Conservation (phyloP, 2,329 filamentous ascomycete genomes). For the Neopestalotiopsis clavispora region DNA sequence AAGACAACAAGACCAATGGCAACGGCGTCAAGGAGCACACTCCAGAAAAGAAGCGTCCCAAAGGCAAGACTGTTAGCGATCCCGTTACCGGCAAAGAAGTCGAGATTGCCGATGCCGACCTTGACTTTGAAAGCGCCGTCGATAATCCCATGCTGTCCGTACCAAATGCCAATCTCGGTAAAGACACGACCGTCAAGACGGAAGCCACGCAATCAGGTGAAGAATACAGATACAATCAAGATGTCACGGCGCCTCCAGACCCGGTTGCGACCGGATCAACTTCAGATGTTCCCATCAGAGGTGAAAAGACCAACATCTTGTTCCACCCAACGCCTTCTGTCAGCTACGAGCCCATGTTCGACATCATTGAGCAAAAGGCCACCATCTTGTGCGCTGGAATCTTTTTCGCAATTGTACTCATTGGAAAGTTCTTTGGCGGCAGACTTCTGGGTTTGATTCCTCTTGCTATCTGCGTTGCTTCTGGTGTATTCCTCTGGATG, state of each 20-base stretch:
- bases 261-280: slow-evolving; percentile 82
- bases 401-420: slow-evolving; percentile 73
- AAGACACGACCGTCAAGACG: slow-evolving; percentile 74
- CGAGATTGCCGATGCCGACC: slow-evolving; percentile 80
- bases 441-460: slow-evolving; percentile 78
- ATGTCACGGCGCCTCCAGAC: slow-evolving; percentile 88
- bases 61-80: slow-evolving; percentile 75
- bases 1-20: slow-evolving; percentile 39
- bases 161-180: slow-evolving; percentile 87
- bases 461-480: slow-evolving; percentile 71
- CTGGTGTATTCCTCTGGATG: slow-evolving; percentile 86
- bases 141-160: slow-evolving; percentile 80
- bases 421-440: slow-evolving; percentile 82
- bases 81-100: slow-evolving; percentile 87
- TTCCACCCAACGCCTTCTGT: slow-evolving; percentile 94
- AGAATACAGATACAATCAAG: slow-evolving; percentile 85
- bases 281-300: slow-evolving; percentile 92
- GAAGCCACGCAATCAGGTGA: slow-evolving; percentile 72
- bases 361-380: slow-evolving; percentile 75
- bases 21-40: slow-evolving; percentile 46
- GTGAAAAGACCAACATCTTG: slow-evolving; percentile 94
- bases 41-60: slow-evolving; percentile 40
- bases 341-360: slow-evolving; percentile 89
- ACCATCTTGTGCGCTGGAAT: slow-evolving; percentile 72
- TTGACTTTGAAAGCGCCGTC: slow-evolving; percentile 69